phyloP scores from a whole-genome alignment of 495 filamentous ascomycete genomes.

The Hyaloscypha bicolor region DNA sequence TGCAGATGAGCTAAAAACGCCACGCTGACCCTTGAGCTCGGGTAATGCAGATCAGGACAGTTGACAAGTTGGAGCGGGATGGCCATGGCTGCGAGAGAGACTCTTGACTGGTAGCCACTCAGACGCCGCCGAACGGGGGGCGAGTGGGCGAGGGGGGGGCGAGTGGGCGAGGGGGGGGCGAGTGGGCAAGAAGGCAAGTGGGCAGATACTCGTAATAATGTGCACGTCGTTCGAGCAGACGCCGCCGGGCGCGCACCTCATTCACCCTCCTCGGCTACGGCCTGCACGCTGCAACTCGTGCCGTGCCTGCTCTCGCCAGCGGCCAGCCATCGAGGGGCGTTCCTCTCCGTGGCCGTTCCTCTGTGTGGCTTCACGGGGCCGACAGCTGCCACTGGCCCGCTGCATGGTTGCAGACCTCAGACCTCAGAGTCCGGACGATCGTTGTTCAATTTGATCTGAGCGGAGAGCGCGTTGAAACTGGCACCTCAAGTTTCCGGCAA shows the following conservation, averaged over 20 bases:
- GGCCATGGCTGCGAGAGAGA: neutral
- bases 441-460: constrained; percentile 17
- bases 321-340: constrained; percentile 2
- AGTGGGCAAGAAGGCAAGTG: neutral
- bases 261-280: no score
- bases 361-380: neutral
- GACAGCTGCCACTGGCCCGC: neutral
- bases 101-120: constrained; percentile 26
- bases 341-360: no score
- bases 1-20: constrained; percentile 33
- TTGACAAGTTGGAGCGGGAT: constrained; percentile 29
- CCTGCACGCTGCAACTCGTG: neutral
- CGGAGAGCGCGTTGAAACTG: constrained; percentile 29
- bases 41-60: constrained; percentile 33
- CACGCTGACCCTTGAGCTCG: constrained; percentile 30
- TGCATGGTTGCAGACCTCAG: neutral
- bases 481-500: constrained; percentile 9
- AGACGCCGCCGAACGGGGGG: neutral
- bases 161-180: neutral
- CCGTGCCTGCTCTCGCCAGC: neutral
- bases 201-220: neutral
- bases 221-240: neutral
- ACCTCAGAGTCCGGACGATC: constrained; percentile 15
- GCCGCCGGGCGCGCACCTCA: neutral
- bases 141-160: neutral